phyloP scores from a whole-genome alignment of 805 yeast genomes.

The Yamadazyma nakazawae region DNA sequence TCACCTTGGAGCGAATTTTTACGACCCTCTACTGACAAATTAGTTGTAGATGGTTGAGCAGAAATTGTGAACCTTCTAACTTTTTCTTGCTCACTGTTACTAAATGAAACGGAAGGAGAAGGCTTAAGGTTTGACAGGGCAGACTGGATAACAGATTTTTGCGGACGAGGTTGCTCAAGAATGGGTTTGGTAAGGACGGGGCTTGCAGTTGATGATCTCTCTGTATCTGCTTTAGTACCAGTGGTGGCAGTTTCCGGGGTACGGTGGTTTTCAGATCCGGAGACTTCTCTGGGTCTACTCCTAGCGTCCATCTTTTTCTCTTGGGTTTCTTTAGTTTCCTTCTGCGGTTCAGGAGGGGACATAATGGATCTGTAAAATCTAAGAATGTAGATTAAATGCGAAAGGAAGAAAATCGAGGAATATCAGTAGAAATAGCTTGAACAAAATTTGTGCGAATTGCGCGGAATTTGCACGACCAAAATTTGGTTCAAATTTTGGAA shows the following conservation, averaged over 20 bases:
- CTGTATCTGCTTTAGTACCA: background rate
- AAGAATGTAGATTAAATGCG: background rate
- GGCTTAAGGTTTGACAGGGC: conserved; percentile 7
- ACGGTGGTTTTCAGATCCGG: too few species aligned
- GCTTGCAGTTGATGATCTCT: background rate
- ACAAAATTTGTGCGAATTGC: background rate
- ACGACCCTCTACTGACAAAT: conserved; percentile 15
- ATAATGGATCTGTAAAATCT: background rate
- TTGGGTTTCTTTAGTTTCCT: background rate
- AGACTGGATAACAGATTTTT: background rate
- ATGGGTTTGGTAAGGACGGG: background rate
- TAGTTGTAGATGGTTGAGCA: conserved; percentile 40
- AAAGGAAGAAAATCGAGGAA: too few species aligned
- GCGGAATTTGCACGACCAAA: conserved; percentile 1
- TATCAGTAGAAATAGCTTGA: background rate
- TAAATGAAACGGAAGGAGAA: conserved; percentile 21
- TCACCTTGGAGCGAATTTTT: conserved; percentile 9
- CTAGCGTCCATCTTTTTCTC: background rate
- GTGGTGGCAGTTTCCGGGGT: background rate
- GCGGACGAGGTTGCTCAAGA: conserved; percentile 8
- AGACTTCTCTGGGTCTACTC: too few species aligned
- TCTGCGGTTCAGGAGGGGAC: conserved; percentile 4
- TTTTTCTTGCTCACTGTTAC: conserved; percentile 35
- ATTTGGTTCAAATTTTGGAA: background rate
- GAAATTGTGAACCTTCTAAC: conserved; percentile 41